Percentiles rank a stretch among this genome's conserved stretches.
Evolutionary conservation across 805 yeast species (phyloP).

Genomic region (Wickerhamiella allomyrinae): DNA sequence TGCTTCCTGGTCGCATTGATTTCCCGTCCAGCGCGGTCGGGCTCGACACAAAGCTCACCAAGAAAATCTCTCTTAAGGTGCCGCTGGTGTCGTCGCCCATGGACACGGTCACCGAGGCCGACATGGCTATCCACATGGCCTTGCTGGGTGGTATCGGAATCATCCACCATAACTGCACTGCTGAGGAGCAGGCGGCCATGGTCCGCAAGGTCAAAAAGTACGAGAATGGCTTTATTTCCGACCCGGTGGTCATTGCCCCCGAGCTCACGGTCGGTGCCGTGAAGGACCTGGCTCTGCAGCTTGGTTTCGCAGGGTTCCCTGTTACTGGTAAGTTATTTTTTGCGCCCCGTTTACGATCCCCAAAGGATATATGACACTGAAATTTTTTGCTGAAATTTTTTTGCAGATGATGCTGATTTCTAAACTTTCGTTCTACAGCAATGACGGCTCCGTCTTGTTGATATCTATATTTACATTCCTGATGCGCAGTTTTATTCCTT

Average conservation of each 20-base stretch:
- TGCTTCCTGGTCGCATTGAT: constrained; percentile 86
- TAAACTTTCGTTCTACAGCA: constrained; percentile 99
- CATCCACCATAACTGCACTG: constrained; percentile 90
- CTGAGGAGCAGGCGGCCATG: constrained; percentile 98
- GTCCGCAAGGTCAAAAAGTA: constrained; percentile 90
- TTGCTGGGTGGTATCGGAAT: constrained; percentile 97
- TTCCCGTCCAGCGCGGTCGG: constrained; percentile 69
- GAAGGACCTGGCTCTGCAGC: constrained; percentile 47
- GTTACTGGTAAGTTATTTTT: constrained; percentile 84
- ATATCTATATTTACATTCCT: constrained; percentile 33
- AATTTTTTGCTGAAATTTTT: constrained; percentile 38
- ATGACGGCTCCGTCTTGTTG: constrained; percentile 97
- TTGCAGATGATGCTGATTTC: constrained; percentile 25
- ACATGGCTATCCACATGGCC: constrained; percentile 98
- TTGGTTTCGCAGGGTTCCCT: constrained; percentile 96
- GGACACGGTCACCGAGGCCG: constrained; percentile 97
- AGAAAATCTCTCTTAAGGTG: constrained; percentile 76
- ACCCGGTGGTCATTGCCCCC: constrained; percentile 79
- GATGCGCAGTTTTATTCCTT: constrained; percentile 3
- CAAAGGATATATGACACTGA: not conserved
- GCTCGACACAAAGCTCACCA: constrained; percentile 79
- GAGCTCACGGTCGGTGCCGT: constrained; percentile 66
- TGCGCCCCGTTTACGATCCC: not conserved
- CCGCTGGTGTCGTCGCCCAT: constrained; percentile 97
- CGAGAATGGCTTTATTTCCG: constrained; percentile 95